phyloP scores from a whole-genome alignment of 2,329 filamentous ascomycete genomes.

The Sporothrix inflata region DNA sequence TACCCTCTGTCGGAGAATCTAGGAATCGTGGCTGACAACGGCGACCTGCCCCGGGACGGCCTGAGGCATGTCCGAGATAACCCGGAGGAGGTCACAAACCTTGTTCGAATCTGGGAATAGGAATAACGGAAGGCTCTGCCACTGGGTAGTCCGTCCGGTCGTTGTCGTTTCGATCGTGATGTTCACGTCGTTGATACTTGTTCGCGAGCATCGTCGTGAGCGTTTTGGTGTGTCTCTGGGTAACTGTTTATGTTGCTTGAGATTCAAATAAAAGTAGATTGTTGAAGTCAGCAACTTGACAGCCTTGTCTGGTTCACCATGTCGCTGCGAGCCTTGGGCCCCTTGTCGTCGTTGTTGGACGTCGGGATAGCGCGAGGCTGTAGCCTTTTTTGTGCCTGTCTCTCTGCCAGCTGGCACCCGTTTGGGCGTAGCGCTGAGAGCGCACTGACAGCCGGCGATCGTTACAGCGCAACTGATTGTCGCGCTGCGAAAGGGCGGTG shows the following conservation, averaged over 20 bases:
- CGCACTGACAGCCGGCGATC: background rate
- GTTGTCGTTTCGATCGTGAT: background rate
- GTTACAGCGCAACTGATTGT: background rate
- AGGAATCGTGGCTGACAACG: background rate
- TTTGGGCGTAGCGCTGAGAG: background rate
- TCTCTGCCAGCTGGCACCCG: background rate
- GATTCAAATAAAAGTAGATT: background rate
- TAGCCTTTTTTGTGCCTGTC: background rate
- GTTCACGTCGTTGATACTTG: background rate
- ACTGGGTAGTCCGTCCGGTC: background rate
- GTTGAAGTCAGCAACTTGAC: background rate
- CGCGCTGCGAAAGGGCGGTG: background rate
- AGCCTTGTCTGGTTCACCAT: background rate
- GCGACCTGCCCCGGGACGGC: background rate
- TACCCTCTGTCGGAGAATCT: background rate
- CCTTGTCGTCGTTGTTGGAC: background rate
- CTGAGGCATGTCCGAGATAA: background rate
- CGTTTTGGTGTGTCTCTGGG: background rate
- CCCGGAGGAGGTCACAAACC: background rate
- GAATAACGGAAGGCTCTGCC: background rate
- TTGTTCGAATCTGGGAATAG: background rate
- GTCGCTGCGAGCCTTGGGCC: slow-evolving; percentile 3
- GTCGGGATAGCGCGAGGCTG: slow-evolving; percentile 2
- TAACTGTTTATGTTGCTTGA: background rate
- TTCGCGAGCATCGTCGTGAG: background rate